These are phyloP conservation scores for Didymella arachidicola DNA, from an alignment of 2,329 filamentous ascomycete genomes.

Conservation along the genomic window DNA sequence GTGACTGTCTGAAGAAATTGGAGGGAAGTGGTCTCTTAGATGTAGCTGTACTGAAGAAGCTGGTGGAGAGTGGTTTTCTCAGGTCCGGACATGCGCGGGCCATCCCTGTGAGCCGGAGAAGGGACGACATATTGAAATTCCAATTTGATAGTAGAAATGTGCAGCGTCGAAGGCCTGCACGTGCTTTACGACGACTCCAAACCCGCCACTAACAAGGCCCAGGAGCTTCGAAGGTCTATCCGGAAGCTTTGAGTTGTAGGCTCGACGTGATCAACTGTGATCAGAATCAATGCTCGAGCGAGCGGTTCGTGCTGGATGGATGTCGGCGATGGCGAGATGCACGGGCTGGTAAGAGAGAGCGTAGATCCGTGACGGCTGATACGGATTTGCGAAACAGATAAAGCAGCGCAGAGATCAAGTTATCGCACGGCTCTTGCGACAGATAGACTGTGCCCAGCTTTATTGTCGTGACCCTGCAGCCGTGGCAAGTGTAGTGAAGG, in stretches of 20 bases:
- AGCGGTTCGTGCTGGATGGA: background rate
- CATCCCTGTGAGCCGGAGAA: conserved; percentile 24
- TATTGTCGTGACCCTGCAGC: background rate
- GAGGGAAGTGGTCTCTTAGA: conserved; percentile 21
- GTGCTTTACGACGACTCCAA: background rate
- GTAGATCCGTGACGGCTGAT: background rate
- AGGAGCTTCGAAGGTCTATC: background rate
- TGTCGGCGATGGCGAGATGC: background rate
- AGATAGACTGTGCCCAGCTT: background rate
- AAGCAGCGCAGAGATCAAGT: background rate
- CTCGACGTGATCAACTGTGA: too few species aligned
- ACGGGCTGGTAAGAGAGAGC: background rate
- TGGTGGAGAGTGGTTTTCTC: conserved; percentile 6
- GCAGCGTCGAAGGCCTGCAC: background rate
- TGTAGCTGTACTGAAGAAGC: conserved; percentile 18
- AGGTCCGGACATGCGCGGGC: conserved; percentile 18
- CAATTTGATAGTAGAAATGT: background rate
- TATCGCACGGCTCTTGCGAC: too few species aligned
- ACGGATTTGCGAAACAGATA: background rate
- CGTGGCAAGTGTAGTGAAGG: conserved; percentile 4
- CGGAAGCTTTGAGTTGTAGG: background rate
- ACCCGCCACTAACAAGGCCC: background rate
- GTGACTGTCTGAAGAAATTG: conserved; percentile 30
- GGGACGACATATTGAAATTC: conserved; percentile 19
- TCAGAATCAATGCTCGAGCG: background rate